Percentiles rank a stretch among this genome's conserved stretches.
These are phyloP conservation scores for Geotrichum candidum DNA, from an alignment of 1,139 yeast genomes.

Conservation along the genomic window DNA sequence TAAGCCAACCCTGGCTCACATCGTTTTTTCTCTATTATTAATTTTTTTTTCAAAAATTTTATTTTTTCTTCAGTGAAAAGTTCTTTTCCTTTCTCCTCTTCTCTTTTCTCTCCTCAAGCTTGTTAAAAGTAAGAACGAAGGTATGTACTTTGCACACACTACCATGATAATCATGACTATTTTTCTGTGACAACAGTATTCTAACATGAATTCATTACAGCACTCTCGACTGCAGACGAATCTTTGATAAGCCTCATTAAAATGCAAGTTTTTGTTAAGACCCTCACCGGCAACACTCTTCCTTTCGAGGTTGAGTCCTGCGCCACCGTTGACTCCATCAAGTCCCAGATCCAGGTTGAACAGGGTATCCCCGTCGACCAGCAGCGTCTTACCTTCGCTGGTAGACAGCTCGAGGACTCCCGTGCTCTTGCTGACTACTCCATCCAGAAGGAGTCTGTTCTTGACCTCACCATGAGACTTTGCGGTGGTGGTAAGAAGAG, in stretches of 20 bases:
- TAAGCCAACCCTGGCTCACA: not conserved
- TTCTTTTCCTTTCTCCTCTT: constrained; percentile 7
- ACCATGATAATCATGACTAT: not conserved
- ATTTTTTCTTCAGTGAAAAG: not conserved
- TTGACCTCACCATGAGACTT: constrained; percentile 79
- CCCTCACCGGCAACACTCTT: constrained; percentile 45
- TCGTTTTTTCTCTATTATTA: not conserved
- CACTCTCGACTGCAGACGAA: constrained; percentile 33
- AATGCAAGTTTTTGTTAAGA: constrained; percentile 28
- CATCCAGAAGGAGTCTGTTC: constrained; percentile 90
- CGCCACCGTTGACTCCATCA: constrained; percentile 91
- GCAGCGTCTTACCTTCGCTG: constrained; percentile 89
- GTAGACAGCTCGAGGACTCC: constrained; percentile 92
- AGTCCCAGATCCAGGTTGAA: constrained; percentile 89
- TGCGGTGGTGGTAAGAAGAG: constrained; percentile 99
- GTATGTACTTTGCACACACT: constrained; percentile 17
- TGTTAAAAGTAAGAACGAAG: constrained; percentile 23
- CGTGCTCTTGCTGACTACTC: constrained; percentile 90
- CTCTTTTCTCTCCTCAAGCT: constrained; percentile 14
- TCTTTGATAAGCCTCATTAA: not conserved
- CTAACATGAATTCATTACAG: constrained; percentile 5
- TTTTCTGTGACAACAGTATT: not conserved
- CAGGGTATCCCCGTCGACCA: constrained; percentile 95
- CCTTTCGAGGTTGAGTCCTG: constrained; percentile 83
- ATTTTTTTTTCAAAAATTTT: not conserved